Evolutionary conservation across 768 basidiomycete species (phyloP).

Genomic region (Boletus rubescentipes): DNA sequence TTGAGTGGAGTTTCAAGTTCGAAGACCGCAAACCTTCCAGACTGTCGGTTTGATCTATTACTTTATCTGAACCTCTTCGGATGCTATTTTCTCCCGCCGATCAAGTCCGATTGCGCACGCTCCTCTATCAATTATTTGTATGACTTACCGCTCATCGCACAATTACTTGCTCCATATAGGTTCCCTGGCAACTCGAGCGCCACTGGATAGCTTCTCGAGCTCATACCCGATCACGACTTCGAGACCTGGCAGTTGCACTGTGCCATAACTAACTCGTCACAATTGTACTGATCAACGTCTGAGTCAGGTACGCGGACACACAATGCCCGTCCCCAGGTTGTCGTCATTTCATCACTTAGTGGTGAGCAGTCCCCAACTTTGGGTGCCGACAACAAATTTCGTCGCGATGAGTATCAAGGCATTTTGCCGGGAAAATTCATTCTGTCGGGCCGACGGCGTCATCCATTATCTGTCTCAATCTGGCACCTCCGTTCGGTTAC

Average conservation of each 20-base stretch:
- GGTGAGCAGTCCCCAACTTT: too few relatives aligned
- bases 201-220: conserved; percentile 12
- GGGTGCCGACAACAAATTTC: not conserved
- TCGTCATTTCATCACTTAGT: conserved; percentile 3
- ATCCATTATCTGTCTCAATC: conserved; percentile 19
- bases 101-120: conserved; percentile 33
- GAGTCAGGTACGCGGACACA: conserved; percentile 14
- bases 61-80: conserved; percentile 30
- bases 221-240: conserved; percentile 6
- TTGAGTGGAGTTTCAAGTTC: conserved; percentile 34
- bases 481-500: conserved; percentile 28
- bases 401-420: not conserved
- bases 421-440: conserved; percentile 4
- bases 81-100: conserved; percentile 33
- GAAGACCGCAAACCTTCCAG: conserved; percentile 31
- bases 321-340: not conserved
- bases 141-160: conserved; percentile 6
- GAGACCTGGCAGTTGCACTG: not conserved
- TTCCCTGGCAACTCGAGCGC: conserved; percentile 16
- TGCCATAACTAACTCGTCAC: conserved; percentile 1
- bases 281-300: conserved; percentile 3
- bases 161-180: conserved; percentile 7
- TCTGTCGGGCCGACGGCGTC: conserved; percentile 8
- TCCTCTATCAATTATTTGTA: conserved; percentile 1
- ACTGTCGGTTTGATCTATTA: conserved; percentile 28